A percentile compares a stretch with the other conserved stretches of the same genome.
These are phyloP conservation scores for Saksenaea vasiformis DNA, from an alignment of 371 early-diverging fungal species.

Conservation along the genomic window DNA sequence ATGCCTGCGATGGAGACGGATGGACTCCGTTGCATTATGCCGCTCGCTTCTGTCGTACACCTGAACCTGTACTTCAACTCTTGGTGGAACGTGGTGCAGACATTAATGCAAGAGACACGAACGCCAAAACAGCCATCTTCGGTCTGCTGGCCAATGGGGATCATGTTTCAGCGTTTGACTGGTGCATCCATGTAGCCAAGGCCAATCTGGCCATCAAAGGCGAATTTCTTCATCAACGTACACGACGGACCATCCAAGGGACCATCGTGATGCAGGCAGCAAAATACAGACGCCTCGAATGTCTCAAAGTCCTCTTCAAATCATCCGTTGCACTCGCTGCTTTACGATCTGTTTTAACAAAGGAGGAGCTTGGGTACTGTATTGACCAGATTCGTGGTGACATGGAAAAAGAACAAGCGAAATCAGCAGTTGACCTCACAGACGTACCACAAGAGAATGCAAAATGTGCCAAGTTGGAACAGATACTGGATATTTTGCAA, in stretches of 20 bases:
- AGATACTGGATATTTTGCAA: background rate
- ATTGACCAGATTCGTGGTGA: background rate
- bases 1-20: constrained; percentile 69
- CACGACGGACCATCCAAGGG: constrained; percentile 6
- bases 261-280: constrained; percentile 14
- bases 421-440: background rate
- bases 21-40: constrained; percentile 82
- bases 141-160: constrained; percentile 32
- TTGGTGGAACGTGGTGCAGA: constrained; percentile 47
- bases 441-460: background rate
- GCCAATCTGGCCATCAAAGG: constrained; percentile 6
- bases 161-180: constrained; percentile 8
- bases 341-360: constrained; percentile 2
- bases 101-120: constrained; percentile 43
- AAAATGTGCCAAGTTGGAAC: background rate
- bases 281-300: constrained; percentile 10
- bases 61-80: constrained; percentile 26
- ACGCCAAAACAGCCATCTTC: constrained; percentile 37
- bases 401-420: background rate
- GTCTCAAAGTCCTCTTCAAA: constrained; percentile 8
- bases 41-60: constrained; percentile 50
- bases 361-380: background rate
- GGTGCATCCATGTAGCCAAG: constrained; percentile 10
- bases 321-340: background rate
- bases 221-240: constrained; percentile 10